phyloP scores from a whole-genome alignment of 2,329 filamentous ascomycete species.

The Colletotrichum viniferum region DNA sequence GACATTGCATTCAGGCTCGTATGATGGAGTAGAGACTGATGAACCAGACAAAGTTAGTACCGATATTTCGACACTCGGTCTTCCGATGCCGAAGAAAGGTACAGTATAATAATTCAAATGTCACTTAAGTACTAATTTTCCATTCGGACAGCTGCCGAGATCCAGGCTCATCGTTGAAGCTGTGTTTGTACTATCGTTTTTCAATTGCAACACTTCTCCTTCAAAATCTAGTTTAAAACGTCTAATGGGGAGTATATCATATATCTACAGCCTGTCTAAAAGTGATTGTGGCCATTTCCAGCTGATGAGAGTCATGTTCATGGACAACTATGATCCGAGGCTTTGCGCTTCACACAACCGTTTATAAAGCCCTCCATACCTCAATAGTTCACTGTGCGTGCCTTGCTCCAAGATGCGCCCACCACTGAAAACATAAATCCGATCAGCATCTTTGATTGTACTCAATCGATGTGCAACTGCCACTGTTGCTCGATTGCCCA shows the following conservation, averaged over 20 bases:
- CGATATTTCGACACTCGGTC: no score
- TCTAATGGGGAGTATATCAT: neutral
- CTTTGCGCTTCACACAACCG: slow-evolving; percentile 6
- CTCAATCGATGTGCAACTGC: slow-evolving; percentile 19
- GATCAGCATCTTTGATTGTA: slow-evolving; percentile 13
- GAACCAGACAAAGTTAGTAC: no score
- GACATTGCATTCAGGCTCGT: neutral
- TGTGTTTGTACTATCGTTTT: rapidly evolving
- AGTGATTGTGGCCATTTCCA: neutral
- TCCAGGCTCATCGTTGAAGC: neutral
- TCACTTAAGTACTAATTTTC: neutral
- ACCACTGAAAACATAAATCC: neutral
- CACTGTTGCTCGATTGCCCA: neutral
- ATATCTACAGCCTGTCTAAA: neutral
- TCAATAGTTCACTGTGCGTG: neutral
- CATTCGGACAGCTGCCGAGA: neutral
- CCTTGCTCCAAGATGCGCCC: neutral
- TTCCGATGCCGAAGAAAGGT: neutral
- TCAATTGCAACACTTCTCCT: neutral
- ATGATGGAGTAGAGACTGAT: neutral
- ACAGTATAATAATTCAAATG: neutral
- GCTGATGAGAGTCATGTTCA: neutral
- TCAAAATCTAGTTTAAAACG: neutral
- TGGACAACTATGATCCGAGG: neutral
- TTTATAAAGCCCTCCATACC: neutral